These are phyloP conservation scores for Brassica nigra DNA, from an alignment of 345 rosid species.

Conservation along the genomic window DNA sequence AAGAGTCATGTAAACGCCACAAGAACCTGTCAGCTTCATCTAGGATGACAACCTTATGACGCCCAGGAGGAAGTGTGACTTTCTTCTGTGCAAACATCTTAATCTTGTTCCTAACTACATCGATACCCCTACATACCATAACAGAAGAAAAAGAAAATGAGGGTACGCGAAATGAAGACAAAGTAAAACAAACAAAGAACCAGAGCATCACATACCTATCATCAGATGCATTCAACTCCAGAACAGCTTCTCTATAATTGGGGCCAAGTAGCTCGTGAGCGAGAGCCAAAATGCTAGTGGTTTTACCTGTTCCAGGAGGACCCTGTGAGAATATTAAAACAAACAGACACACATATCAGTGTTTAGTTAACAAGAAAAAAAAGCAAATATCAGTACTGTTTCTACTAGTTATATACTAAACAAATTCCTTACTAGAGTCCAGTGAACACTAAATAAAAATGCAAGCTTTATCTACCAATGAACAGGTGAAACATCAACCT, in stretches of 20 bases:
- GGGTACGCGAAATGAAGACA: background rate
- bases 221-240: conserved; percentile 96
- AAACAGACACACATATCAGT: background rate
- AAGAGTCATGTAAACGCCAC: background rate
- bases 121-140: conserved; percentile 66
- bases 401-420: background rate
- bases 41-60: conserved; percentile 84
- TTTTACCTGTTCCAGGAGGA: conserved; percentile 99
- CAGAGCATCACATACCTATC: conserved; percentile 57
- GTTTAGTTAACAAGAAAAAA: too few relatives aligned
- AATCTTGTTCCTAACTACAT: conserved; percentile 93
- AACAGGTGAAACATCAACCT: background rate
- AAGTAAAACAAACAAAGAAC: background rate
- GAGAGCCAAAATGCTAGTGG: conserved; percentile 93
- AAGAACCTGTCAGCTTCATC: conserved; percentile 97
- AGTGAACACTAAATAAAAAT: background rate
- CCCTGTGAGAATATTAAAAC: conserved; percentile 51
- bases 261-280: conserved; percentile 95
- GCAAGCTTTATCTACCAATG: background rate
- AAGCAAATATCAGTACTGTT: background rate
- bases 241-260: conserved; percentile 75
- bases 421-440: background rate
- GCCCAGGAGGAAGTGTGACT: conserved; percentile 84
- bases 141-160: conserved; percentile 12
- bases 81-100: conserved; percentile 99